Evolutionary conservation across 345 rosid species (phyloP), one percentile per base, ranked within the genome.

Genomic region (Eutrema yunnanense): DNA sequence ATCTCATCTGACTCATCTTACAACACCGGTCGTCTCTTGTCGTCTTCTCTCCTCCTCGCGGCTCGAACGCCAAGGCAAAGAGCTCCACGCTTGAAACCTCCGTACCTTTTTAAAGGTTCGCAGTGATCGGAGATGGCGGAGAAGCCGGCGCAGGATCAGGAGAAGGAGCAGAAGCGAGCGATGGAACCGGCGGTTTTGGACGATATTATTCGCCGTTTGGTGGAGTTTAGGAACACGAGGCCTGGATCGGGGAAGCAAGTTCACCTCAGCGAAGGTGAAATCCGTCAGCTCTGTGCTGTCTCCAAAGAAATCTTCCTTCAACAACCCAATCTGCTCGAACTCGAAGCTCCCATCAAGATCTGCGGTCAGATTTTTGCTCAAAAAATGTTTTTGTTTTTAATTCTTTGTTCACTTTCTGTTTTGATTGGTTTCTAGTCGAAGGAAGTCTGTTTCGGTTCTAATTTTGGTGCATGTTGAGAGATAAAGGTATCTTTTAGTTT

Each of bases 321-420:
- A 12, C 97, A 92, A 63, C 93, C 97, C 3, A 89, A 80, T 82
- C 90, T 92, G 9, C 96, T 92, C 19, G 96, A 89, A 50, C 90
- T 92, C 10, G 87, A 86, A 62, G 93, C 97, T 22, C 97, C 97
- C 73, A 87, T 92, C 83, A 89, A 92, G 96, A 87, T 92, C 86
- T 92, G 97, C 37, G 97, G 96, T 92, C n/a, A 41, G 75, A 40
- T 48, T 76, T 60, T 51, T 57, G 11, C 32, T 49, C 6, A 7
- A 32, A 50, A 46, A 6, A 1, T 40, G 10, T 46, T 36, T 2
- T 50, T 65, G 43, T 2, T 65, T 53, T 2, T 3, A 1, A 0
- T 44, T 34, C 4, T 69, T 22, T 26, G 10, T 26, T 59, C 47
- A 37, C 12, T 46, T 44, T 36, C 10, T 46, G 50, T 33, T 58